A percentile compares a stretch with the other conserved stretches of the same genome.
Conservation (phyloP, 2,329 filamentous ascomycete genomes). For the Fusarium clavum region DNA sequence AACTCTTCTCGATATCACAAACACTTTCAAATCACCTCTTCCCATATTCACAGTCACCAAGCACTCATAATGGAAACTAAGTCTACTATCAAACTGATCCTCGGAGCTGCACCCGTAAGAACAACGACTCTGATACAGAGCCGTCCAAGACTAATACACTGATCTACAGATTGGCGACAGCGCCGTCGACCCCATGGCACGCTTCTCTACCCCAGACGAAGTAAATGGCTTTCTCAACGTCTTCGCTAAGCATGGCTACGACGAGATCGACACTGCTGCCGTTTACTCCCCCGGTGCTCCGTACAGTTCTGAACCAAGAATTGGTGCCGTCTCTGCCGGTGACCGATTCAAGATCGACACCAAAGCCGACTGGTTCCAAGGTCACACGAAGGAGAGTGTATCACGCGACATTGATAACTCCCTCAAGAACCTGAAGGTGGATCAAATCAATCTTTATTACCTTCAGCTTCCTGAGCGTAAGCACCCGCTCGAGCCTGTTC, state of each 20-base stretch:
- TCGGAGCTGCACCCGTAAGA: conserved; percentile 33
- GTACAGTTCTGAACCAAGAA: conserved; percentile 47
- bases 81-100: conserved; percentile 28
- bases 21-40: background rate
- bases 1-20: background rate
- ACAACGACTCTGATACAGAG: fast-evolving
- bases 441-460: conserved; percentile 39
- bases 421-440: conserved; percentile 45
- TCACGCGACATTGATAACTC: conserved; percentile 48
- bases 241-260: conserved; percentile 44
- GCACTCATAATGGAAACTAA: conserved; percentile 12
- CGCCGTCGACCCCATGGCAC: conserved; percentile 35
- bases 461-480: conserved; percentile 51
- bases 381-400: conserved; percentile 47
- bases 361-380: conserved; percentile 49
- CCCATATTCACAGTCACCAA: background rate
- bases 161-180: conserved; percentile 39
- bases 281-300: conserved; percentile 47
- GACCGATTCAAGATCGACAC: conserved; percentile 52
- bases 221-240: conserved; percentile 39
- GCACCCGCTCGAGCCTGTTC: conserved; percentile 56
- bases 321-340: conserved; percentile 46
- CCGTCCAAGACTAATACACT: background rate
- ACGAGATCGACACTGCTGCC: conserved; percentile 50
- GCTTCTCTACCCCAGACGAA: conserved; percentile 44